Conservation (phyloP, 805 yeast species). For the Candida suzukii region DNA sequence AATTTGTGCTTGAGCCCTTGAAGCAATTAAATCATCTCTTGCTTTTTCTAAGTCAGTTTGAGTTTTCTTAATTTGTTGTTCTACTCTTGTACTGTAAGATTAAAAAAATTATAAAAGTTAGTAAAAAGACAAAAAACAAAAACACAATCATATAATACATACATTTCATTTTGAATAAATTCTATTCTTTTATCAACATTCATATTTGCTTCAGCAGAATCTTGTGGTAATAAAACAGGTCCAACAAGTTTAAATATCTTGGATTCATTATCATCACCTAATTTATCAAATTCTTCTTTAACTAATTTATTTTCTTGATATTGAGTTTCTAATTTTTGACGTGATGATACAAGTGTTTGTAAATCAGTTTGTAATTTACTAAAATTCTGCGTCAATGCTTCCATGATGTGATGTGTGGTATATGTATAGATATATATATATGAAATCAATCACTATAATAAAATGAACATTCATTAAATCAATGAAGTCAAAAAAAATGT, state of each 20-base stretch:
- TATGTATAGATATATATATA: neutral
- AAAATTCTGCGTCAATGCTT: slow-evolving; percentile 16
- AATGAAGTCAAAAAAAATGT: too few species aligned
- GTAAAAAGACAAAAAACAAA: neutral
- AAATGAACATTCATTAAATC: neutral
- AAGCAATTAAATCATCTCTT: slow-evolving; percentile 35
- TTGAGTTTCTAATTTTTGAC: slow-evolving; percentile 90
- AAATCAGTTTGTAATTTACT: slow-evolving; percentile 20
- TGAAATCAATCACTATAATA: too few species aligned
- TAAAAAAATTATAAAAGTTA: neutral
- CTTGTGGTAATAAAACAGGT: slow-evolving; percentile 88
- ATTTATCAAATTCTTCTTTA: slow-evolving; percentile 60
- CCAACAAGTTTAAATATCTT: slow-evolving; percentile 88
- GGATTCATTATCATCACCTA: slow-evolving; percentile 50
- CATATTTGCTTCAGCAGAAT: slow-evolving; percentile 67
- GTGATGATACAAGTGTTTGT: slow-evolving; percentile 52
- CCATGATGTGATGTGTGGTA: too few species aligned
- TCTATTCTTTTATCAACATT: slow-evolving; percentile 88
- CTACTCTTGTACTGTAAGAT: slow-evolving; percentile 47
- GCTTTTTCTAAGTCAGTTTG: slow-evolving; percentile 52
- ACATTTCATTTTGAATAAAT: slow-evolving; percentile 73
- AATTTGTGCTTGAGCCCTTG: slow-evolving; percentile 5
- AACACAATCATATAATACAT: neutral
- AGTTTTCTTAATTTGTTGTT: slow-evolving; percentile 51
- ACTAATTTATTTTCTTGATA: slow-evolving; percentile 91